Conservation (phyloP, 225 moss, liverwort and hornwort species). For the Lunularia cruciata region DNA sequence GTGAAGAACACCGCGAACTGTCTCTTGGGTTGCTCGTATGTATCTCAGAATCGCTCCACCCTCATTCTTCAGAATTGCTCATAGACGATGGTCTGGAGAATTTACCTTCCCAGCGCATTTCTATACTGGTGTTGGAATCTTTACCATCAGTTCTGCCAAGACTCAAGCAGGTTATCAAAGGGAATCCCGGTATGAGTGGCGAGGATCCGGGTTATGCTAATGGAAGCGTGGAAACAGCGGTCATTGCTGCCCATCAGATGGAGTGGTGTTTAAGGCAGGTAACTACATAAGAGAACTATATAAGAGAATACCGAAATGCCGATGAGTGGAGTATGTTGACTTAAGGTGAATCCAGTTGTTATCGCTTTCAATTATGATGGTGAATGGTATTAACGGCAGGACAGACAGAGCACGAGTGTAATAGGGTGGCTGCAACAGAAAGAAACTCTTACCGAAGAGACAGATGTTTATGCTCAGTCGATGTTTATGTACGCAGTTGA, state of each 20-base stretch:
- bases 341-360: too few relatives aligned
- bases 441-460: too few relatives aligned
- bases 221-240: conserved; percentile 58
- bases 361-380: too few relatives aligned
- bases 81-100: conserved; percentile 9
- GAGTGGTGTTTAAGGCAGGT: conserved; percentile 81
- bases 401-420: too few relatives aligned
- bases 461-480: too few relatives aligned
- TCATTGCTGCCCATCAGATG: conserved; percentile 83
- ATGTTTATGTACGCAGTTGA: conserved; percentile 47
- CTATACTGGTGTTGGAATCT: conserved; percentile 41
- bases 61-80: not conserved
- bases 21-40: conserved; percentile 38
- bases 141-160: conserved; percentile 55
- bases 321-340: too few relatives aligned
- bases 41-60: conserved; percentile 45
- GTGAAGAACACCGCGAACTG: conserved; percentile 48
- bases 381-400: too few relatives aligned
- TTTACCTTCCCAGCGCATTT: conserved; percentile 21
- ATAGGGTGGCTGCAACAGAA: too few relatives aligned
- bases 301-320: too few relatives aligned
- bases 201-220: conserved; percentile 25
- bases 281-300: too few relatives aligned
- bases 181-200: conserved; percentile 50
- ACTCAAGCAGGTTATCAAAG: conserved; percentile 61